Conservation (phyloP, 1,139 yeast species). For the Saccharomyces pastorianus region DNA sequence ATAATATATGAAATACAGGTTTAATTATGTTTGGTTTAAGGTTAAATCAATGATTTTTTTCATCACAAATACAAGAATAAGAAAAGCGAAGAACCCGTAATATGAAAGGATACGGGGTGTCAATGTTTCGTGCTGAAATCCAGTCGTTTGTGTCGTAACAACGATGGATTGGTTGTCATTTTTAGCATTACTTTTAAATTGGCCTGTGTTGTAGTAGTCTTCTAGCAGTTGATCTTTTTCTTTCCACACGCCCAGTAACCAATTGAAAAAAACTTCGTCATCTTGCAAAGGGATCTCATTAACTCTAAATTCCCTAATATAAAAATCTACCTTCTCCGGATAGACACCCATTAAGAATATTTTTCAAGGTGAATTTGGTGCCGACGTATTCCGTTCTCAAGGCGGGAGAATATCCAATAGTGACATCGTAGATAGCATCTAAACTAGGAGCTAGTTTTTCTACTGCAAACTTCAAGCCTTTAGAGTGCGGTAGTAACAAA, state of each 20-base stretch:
- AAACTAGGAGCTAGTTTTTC: slow-evolving; percentile 49
- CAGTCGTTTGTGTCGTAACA: background rate
- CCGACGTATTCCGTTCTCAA: slow-evolving; percentile 61
- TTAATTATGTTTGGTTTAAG: background rate
- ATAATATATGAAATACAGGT: background rate
- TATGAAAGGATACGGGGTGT: background rate
- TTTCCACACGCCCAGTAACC: slow-evolving; percentile 67
- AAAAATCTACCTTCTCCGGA: slow-evolving; percentile 56
- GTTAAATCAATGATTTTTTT: background rate
- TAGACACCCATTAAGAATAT: slow-evolving; percentile 61
- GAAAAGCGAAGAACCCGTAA: background rate
- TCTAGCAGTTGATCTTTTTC: slow-evolving; percentile 66
- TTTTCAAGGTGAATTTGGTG: slow-evolving; percentile 55
- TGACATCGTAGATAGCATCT: slow-evolving; percentile 66
- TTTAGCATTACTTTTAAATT: slow-evolving; percentile 31
- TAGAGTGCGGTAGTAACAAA: slow-evolving; percentile 65
- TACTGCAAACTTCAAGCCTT: slow-evolving; percentile 66
- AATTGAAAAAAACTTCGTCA: slow-evolving; percentile 55
- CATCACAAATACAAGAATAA: background rate
- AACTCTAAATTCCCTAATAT: slow-evolving; percentile 49
- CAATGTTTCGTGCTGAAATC: background rate
- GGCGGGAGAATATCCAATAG: slow-evolving; percentile 71
- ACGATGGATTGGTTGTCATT: background rate
- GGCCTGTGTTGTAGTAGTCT: slow-evolving; percentile 49
- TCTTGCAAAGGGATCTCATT: slow-evolving; percentile 58